These are phyloP conservation scores for Corniculantispora saksenae DNA, from an alignment of 2,329 filamentous ascomycete genomes.

Conservation along the genomic window DNA sequence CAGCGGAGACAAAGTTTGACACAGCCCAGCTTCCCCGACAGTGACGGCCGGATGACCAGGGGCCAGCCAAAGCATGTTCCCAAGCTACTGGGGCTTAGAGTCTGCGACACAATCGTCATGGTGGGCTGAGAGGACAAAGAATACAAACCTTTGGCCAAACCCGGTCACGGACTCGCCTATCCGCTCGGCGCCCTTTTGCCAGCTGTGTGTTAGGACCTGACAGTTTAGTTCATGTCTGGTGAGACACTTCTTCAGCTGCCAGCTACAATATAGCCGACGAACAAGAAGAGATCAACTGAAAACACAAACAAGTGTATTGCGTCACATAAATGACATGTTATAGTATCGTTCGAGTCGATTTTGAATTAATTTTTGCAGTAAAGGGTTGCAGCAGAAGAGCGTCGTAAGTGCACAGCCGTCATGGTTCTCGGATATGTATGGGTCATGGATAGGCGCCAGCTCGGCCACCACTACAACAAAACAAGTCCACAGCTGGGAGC, in stretches of 20 bases:
- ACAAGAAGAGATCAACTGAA: not conserved
- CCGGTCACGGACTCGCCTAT: not conserved
- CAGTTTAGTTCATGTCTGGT: not conserved
- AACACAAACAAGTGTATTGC: not conserved
- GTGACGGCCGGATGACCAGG: not conserved
- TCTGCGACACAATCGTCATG: conserved; percentile 9
- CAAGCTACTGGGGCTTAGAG: not conserved
- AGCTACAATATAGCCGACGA: not conserved
- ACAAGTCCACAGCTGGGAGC: not conserved
- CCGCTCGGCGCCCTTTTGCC: not conserved
- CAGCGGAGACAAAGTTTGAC: conserved; percentile 3
- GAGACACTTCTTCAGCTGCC: conserved; percentile 6
- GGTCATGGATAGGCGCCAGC: not conserved
- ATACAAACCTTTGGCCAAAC: not conserved
- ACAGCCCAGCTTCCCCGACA: not conserved
- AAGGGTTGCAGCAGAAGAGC: not conserved
- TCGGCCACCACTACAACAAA: not conserved
- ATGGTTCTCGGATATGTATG: not conserved
- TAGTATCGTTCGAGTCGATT: not conserved
- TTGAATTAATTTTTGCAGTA: not conserved
- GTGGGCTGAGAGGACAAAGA: not conserved
- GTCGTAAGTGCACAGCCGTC: not conserved
- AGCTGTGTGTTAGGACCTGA: not conserved
- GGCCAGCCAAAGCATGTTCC: not conserved
- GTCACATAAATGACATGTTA: not conserved